These are phyloP conservation scores for Leccinum uliginosum DNA, from an alignment of 768 basidiomycete genomes.

Conservation along the genomic window DNA sequence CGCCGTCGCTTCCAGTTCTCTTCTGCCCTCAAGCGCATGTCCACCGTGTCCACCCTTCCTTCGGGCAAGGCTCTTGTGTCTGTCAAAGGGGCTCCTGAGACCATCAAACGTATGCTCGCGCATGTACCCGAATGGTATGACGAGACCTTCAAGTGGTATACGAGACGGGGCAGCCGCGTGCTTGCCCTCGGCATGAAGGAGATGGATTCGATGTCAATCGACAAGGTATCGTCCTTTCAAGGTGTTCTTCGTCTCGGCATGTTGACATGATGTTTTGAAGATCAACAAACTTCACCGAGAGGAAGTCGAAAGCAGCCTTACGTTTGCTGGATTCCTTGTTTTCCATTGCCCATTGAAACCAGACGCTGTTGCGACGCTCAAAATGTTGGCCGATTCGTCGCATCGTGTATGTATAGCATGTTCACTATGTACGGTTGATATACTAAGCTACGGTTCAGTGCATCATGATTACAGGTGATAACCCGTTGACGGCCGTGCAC, in stretches of 20 bases:
- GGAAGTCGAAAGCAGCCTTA: conserved; percentile 70
- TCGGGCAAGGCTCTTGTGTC: conserved; percentile 60
- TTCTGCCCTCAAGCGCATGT: conserved; percentile 96
- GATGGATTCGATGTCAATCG: conserved; percentile 61
- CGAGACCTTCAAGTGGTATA: conserved; percentile 93
- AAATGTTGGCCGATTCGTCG: conserved; percentile 93
- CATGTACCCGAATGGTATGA: conserved; percentile 78
- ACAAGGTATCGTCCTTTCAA: conserved; percentile 54
- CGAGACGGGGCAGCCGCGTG: conserved; percentile 88
- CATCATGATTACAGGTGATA: conserved; percentile 99
- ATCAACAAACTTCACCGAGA: conserved; percentile 87
- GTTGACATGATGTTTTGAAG: conserved; percentile 34
- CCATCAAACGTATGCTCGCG: conserved; percentile 83
- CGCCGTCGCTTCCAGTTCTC: conserved; percentile 97
- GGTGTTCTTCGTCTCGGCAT: neutral
- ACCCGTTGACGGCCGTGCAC: conserved; percentile 94
- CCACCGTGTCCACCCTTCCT: conserved; percentile 71
- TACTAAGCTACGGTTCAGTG: conserved; percentile 49
- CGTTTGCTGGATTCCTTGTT: conserved; percentile 94
- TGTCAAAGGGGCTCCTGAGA: conserved; percentile 97
- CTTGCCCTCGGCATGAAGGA: conserved; percentile 88
- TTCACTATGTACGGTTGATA: neutral
- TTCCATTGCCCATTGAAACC: conserved; percentile 97
- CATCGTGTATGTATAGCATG: conserved; percentile 68
- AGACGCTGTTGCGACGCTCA: conserved; percentile 86